Evolutionary conservation across 2,329 filamentous ascomycete genomes (phyloP).

Genomic region (Thielaviopsis punctulata): DNA sequence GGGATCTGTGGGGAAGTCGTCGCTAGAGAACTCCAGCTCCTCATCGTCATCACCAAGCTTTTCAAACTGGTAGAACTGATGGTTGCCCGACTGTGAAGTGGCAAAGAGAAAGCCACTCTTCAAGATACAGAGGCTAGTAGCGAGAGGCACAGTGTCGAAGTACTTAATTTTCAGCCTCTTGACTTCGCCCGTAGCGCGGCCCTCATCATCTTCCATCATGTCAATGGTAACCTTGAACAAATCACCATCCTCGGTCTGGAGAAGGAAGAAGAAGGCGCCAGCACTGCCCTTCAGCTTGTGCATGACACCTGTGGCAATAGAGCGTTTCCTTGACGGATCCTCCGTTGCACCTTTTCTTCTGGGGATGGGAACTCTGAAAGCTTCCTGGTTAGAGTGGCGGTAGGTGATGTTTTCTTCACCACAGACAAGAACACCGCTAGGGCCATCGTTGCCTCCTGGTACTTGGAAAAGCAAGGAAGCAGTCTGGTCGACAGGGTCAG

Average conservation of each 20-base stretch:
- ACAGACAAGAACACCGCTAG: slow-evolving; percentile 88
- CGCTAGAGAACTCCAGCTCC: slow-evolving; percentile 71
- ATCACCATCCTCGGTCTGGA: slow-evolving; percentile 96
- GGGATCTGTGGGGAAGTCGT: slow-evolving; percentile 63
- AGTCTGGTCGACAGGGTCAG: slow-evolving; percentile 78
- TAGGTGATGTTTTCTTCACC: slow-evolving; percentile 92
- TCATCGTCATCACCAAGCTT: slow-evolving; percentile 92
- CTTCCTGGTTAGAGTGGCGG: slow-evolving; percentile 84
- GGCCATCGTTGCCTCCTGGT: slow-evolving; percentile 81
- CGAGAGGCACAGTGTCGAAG: slow-evolving; percentile 87
- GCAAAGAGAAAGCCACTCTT: slow-evolving; percentile 93
- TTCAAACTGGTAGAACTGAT: slow-evolving; percentile 92
- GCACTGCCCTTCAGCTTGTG: slow-evolving; percentile 73
- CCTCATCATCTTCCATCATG: slow-evolving; percentile 67
- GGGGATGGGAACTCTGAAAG: slow-evolving; percentile 78
- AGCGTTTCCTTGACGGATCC: slow-evolving; percentile 77
- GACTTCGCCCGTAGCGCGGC: slow-evolving; percentile 65
- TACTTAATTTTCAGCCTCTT: slow-evolving; percentile 83
- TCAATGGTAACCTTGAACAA: slow-evolving; percentile 92
- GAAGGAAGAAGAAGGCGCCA: slow-evolving; percentile 88
- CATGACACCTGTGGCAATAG: slow-evolving; percentile 83
- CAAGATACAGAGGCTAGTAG: slow-evolving; percentile 74
- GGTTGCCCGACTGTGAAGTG: slow-evolving; percentile 81
- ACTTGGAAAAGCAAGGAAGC: slow-evolving; percentile 88
- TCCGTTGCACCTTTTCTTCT: slow-evolving; percentile 75